phyloP scores from a whole-genome alignment of 306 rosid species.

The Cyclanthera cordifolia region DNA sequence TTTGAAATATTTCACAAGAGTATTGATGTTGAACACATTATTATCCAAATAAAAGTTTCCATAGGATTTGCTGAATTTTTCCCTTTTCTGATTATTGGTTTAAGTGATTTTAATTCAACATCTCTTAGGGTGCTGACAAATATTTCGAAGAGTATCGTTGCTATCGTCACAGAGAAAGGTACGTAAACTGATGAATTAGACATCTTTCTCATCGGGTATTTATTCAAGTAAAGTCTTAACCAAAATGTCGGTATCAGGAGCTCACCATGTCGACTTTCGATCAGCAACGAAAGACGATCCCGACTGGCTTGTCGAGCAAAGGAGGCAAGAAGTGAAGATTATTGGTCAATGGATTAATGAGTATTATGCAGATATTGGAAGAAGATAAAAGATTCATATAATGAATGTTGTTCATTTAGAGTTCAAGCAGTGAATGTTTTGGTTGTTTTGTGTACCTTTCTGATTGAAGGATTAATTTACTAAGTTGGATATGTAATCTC shows the following conservation, averaged over 20 bases:
- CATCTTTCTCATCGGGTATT: background rate
- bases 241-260: background rate
- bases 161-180: slow-evolving; percentile 4
- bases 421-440: background rate
- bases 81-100: background rate
- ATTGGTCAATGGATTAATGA: slow-evolving; percentile 5
- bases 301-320: slow-evolving; percentile 11
- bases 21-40: too few relatives aligned
- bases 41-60: background rate
- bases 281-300: slow-evolving; percentile 7
- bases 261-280: slow-evolving; percentile 5
- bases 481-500: background rate
- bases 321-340: slow-evolving; percentile 8
- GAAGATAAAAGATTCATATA: background rate
- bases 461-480: background rate
- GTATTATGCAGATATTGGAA: background rate
- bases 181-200: background rate
- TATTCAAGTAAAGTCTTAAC: background rate
- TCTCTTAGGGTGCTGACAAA: slow-evolving; percentile 4
- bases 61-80: background rate
- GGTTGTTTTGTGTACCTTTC: background rate
- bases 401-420: background rate
- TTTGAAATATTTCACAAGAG: background rate
- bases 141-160: slow-evolving; percentile 1
- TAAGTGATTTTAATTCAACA: background rate